Conservation (phyloP, 768 basidiomycete genomes). For the Crucibulum laeve region DNA sequence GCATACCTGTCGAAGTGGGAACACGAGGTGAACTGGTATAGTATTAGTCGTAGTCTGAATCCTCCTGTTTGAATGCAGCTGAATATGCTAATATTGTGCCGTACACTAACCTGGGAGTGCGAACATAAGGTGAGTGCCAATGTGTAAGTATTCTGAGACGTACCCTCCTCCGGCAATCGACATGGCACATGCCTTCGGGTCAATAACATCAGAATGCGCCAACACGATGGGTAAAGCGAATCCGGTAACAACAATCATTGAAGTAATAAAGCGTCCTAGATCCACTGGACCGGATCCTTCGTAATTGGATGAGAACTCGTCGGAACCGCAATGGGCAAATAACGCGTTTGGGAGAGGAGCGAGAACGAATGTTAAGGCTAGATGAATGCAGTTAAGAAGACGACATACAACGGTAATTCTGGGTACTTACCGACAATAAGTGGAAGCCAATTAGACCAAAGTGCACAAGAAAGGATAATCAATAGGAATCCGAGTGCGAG, state of each 20-base stretch:
- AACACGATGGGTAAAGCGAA: conserved; percentile 91
- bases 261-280: conserved; percentile 92
- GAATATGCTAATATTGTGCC: conserved; percentile 88
- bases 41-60: conserved; percentile 72
- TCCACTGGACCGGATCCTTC: conserved; percentile 71
- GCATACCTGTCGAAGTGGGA: not conserved
- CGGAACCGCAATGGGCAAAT: conserved; percentile 87
- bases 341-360: conserved; percentile 95
- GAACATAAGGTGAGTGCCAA: conserved; percentile 5
- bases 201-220: conserved; percentile 87
- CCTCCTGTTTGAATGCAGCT: conserved; percentile 75
- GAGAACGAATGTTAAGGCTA: conserved; percentile 91
- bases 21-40: conserved; percentile 1
- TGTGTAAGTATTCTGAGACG: conserved; percentile 20
- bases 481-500: conserved; percentile 97
- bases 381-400: conserved; percentile 3
- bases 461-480: conserved; percentile 94
- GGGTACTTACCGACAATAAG: conserved; percentile 83
- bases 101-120: conserved; percentile 63
- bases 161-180: conserved; percentile 91
- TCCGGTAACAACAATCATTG: conserved; percentile 86
- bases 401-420: not conserved
- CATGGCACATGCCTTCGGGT: conserved; percentile 84
- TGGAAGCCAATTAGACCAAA: conserved; percentile 96
- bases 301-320: conserved; percentile 82